Percentiles rank a stretch among this genome's conserved stretches.
phyloP scores from a whole-genome alignment of 805 yeast species.

The Ogataea sp. region DNA sequence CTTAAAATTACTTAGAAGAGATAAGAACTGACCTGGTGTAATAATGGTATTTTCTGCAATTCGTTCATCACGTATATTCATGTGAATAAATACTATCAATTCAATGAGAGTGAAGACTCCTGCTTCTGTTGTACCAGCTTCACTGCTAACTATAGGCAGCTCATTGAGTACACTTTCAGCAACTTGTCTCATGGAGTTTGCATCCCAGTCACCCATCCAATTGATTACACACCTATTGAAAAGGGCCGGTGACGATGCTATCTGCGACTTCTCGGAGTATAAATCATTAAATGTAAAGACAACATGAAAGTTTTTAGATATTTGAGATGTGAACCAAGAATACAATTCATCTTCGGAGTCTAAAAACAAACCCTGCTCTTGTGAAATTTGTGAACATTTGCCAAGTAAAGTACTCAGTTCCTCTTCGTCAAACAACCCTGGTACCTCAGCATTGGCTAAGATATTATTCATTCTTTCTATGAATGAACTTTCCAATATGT shows the following conservation, averaged over 20 bases:
- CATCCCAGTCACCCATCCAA: conserved; percentile 85
- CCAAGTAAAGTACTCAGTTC: conserved; percentile 46
- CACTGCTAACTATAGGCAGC: not conserved
- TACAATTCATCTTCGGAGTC: conserved; percentile 66
- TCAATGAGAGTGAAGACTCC: conserved; percentile 40
- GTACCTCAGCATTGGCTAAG: conserved; percentile 89
- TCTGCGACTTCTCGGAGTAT: conserved; percentile 29
- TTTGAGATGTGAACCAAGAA: conserved; percentile 63
- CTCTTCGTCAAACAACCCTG: conserved; percentile 79
- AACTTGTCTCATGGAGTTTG: conserved; percentile 39
- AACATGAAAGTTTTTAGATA: conserved; percentile 71
- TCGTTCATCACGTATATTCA: conserved; percentile 5
- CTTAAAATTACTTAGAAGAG: conserved; percentile 38
- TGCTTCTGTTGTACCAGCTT: not conserved
- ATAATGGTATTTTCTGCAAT: conserved; percentile 4
- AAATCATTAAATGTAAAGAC: conserved; percentile 67
- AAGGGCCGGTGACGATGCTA: conserved; percentile 77
- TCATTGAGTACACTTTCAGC: conserved; percentile 19
- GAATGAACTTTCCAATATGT: conserved; percentile 67
- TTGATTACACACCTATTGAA: conserved; percentile 83
- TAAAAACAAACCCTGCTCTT: conserved; percentile 50
- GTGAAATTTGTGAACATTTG: conserved; percentile 48
- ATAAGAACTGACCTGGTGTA: conserved; percentile 51
- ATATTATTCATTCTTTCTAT: conserved; percentile 88
- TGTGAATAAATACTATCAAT: conserved; percentile 40